Evolutionary conservation across 768 basidiomycete genomes (phyloP).

Genomic region (Hypholoma sublateritium): DNA sequence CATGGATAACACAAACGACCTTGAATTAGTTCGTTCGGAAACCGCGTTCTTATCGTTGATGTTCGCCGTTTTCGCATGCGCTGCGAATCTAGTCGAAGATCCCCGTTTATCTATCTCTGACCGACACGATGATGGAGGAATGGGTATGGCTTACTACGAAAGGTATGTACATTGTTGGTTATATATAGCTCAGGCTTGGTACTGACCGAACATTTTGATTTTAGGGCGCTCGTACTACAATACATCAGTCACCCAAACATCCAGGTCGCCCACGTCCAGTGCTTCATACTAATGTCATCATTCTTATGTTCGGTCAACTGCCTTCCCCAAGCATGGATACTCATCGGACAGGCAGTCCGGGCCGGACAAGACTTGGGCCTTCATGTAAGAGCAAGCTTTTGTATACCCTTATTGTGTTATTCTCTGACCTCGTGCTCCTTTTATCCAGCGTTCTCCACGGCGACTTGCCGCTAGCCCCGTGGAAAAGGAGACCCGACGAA

Average conservation of each 20-base stretch:
- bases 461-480: conserved; percentile 66
- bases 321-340: conserved; percentile 91
- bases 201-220: background rate
- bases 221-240: conserved; percentile 83
- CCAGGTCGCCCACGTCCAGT: conserved; percentile 86
- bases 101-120: conserved; percentile 58
- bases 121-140: conserved; percentile 72
- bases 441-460: conserved; percentile 73
- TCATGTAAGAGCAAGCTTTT: conserved; percentile 59
- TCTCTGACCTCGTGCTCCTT: background rate
- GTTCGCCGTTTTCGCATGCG: conserved; percentile 90
- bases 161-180: conserved; percentile 47
- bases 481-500: conserved; percentile 87
- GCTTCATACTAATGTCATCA: conserved; percentile 84
- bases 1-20: conserved; percentile 69
- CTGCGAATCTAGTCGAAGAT: conserved; percentile 78
- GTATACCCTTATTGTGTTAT: no score
- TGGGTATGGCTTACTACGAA: conserved; percentile 90
- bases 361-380: conserved; percentile 89
- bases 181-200: background rate
- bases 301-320: conserved; percentile 93
- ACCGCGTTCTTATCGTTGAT: conserved; percentile 79
- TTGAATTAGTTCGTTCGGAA: conserved; percentile 52
- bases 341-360: conserved; percentile 88
- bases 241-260: conserved; percentile 90